Evolutionary conservation across 1,284 basidiomycete species (phyloP), one percentile per base, ranked within the genome.

Genomic region (Austroboletus novae-zelandiae): DNA sequence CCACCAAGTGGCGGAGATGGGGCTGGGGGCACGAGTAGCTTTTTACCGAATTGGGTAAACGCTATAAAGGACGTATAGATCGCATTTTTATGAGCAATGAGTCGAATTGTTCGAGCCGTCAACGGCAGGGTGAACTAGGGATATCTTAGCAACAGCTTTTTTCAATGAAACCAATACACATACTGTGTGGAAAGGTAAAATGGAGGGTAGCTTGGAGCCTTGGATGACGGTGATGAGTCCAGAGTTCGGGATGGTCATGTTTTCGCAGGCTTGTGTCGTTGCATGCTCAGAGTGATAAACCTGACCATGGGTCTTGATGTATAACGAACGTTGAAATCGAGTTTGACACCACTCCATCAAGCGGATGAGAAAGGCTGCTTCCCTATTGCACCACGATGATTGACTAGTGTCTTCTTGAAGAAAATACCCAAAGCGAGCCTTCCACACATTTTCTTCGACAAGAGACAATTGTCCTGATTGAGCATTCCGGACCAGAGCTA

Each of bases 131-230:
- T 81, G 64, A 84, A 84, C 68, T 81, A 52, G 36, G 14, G 47
- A 56, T 13, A 29, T 34, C n/a, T 45, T 23, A 25, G 50, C 18
- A 27, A 47, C 15, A 10, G 29, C 13, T 17, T 27, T 44, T 25
- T 35, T 39, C 8, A 11, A 46, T 43, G 9, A 8, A 37, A 34
- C 34, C 3, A 10, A 32, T 6, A 27, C 18, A 47, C 73, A 50
- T 53, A 78, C 76, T 55, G 75, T 81, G 58, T 81, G 78, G 63
- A 84, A 84, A 2, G 81, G 83, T 17, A 84, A 61, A 32, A 84
- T 77, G 10, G 78, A 74, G 2, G 81, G 79, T 2, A 80, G 67
- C 9, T 66, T 65, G 6, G 77, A 76, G 14, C 68, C 60, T 31
- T 71, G 69, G 14, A 62, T 59, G 18, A 53, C 51, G 11, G 53